Percentiles rank a stretch among this genome's conserved stretches.
These are phyloP conservation scores for Haematococcus lacustris DNA, from an alignment of 139 green algal genomes.

Conservation along the genomic window DNA sequence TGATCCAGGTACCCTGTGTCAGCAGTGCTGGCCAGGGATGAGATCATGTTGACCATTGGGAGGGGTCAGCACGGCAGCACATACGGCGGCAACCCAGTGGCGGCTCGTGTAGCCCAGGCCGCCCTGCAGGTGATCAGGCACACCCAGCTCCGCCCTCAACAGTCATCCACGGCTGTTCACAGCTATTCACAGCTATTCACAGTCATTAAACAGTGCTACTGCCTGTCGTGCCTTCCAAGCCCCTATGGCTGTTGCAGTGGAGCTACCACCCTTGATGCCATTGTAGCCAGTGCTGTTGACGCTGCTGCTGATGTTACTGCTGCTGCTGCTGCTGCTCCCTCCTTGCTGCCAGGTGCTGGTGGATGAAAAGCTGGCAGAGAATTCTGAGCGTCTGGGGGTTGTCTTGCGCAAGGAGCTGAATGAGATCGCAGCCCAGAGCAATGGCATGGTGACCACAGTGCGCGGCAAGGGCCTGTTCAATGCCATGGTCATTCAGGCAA, in stretches of 20 bases:
- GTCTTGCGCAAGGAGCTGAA: conserved; percentile 57
- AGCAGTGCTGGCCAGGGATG: conserved; percentile 80
- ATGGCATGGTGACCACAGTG: conserved; percentile 38
- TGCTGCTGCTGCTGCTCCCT: conserved; percentile 63
- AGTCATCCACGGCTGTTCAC: no score
- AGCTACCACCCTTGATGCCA: no score
- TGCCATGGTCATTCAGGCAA: conserved; percentile 74
- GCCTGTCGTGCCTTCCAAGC: no score
- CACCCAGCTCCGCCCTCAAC: no score
- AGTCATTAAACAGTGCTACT: no score
- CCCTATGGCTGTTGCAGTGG: no score
- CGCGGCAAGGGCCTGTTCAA: conserved; percentile 83
- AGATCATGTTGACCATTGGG: conserved; percentile 83
- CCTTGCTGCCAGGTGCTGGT: conserved; percentile 89
- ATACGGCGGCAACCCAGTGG: conserved; percentile 94
- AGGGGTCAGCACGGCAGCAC: conserved; percentile 83
- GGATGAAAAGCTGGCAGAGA: conserved; percentile 86
- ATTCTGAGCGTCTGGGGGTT: conserved; percentile 35
- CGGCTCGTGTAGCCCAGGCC: conserved; percentile 73
- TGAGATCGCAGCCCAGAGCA: conserved; percentile 17
- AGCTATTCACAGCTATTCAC: no score
- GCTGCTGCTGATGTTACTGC: no score
- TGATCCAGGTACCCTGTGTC: conserved; percentile 87
- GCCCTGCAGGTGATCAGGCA: conserved; percentile 75
- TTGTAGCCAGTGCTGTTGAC: no score